phyloP scores from a whole-genome alignment of 108 stramenopile species.

The Discostella pseudostelligera region DNA sequence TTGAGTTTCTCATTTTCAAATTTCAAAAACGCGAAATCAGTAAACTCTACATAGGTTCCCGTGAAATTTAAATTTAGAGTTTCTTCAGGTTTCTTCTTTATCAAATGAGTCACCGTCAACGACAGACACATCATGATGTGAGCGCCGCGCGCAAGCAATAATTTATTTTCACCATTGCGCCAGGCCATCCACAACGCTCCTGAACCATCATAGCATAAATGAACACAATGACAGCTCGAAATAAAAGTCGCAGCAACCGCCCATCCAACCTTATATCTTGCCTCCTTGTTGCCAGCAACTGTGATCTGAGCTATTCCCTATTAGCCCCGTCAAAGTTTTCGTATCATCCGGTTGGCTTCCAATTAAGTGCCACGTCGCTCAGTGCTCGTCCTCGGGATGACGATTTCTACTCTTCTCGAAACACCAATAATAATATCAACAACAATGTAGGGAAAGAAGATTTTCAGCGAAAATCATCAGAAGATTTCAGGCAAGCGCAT shows the following conservation, averaged over 20 bases:
- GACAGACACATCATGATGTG: no score
- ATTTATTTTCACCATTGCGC: no score
- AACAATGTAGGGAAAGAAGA: constrained; percentile 4
- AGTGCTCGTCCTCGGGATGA: neutral
- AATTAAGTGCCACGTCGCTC: neutral
- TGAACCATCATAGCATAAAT: neutral
- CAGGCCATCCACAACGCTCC: no score
- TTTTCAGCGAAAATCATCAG: constrained; percentile 13
- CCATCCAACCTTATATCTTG: neutral
- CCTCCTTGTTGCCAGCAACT: neutral
- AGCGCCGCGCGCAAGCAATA: no score
- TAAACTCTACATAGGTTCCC: no score
- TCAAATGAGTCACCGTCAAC: no score
- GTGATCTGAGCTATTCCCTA: neutral
- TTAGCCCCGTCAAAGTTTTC: neutral
- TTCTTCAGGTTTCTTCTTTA: no score
- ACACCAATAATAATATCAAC: neutral
- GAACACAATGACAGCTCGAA: neutral
- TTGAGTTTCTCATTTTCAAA: no score
- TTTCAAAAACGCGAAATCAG: no score
- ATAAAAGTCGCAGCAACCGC: neutral
- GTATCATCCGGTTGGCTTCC: neutral
- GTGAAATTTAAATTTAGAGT: no score
- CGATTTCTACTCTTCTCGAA: neutral
- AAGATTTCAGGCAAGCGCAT: constrained; percentile 24